Evolutionary conservation across 2,329 filamentous ascomycete species (phyloP), one percentile per base, ranked within the genome.

Genomic region (Cercospora sojina): DNA sequence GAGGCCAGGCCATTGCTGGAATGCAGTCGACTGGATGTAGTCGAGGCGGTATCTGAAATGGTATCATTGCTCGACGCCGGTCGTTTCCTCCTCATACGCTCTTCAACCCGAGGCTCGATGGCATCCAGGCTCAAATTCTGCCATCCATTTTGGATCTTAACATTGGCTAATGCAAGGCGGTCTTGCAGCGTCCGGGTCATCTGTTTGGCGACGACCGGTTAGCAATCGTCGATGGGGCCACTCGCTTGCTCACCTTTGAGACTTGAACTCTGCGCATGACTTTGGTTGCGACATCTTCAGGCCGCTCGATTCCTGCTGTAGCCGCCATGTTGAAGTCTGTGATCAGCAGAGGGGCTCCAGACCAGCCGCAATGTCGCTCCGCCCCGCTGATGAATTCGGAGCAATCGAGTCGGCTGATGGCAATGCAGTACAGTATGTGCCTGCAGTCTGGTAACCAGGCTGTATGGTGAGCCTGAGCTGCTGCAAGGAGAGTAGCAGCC

Each of bases 71-170:
- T 72, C 38, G 82, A 84, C 71, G 83, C 83, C 63, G 89, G 84
- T 73, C 90, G 86, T 80, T 90, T 91, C 73, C 89, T 86, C 80
- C 90, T 87, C 77, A 93, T 84, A 80, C 94, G 87, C 77, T 93
- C 87, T 77, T 94, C 90, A 69, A 94, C 83, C 77, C 90, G 91
- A 60, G 92, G 92, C 80, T 96, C 92, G 80, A 97, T 92, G 68
- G 85, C 89, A 77, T 93, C 91, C 75, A 96, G 87, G 69, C 90
- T 91, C 77, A 96, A 86, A 79, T 95, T 91, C 80, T 97, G 91
- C 89, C 93, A 96, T 78, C 93, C 93, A 82, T 96, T 91, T 81
- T 96, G 93, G 72, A 95, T 93, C 83, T 98, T 98, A 86, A 97
- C 95, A 80, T 96, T 95, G 77, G 95, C 95, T 70, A 98, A 88